Evolutionary conservation across 768 basidiomycete species (phyloP), one percentile per base, ranked within the genome.

Genomic region (Hygrophorus russula): DNA sequence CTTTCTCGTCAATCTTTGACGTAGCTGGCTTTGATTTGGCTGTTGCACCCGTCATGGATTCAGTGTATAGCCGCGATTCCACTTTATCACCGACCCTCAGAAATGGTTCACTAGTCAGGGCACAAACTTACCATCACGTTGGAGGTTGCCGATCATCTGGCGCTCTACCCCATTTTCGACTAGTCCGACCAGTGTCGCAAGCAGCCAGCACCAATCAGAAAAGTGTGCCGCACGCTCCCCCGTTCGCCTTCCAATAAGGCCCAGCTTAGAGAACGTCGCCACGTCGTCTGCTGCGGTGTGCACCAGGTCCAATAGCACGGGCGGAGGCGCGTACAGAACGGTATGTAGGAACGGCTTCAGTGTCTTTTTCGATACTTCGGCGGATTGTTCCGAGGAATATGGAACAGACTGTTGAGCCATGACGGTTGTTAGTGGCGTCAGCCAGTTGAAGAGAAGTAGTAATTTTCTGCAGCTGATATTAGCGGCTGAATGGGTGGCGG

Each of bases 151-250:
- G 24, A 86, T 80, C 50, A 90, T 73, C 49, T 76, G 70, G 52
- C 81, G 69, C 57, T 91, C 86, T 2, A 91, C 78, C 5, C 77
- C 76, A 57, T 90, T 87, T 64, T 90, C 86, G 5, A 90, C 86
- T 4, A 91, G 66, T 38, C 79, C 80, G 10, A 86, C 85, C 24
- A 90, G 65, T 0, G 85, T 91, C 12, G 80, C 68, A 20, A 83
- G 63, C 49, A 91, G 70, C 88, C 87, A 91, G 56, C 87, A 88
- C 82, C 83, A 89, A 58, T 90, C 78, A 1, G 87, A 77, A 54
- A 88, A 77, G 9, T 76, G 73, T 29, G 67, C 85, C 2, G 86
- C 88, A 29, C 78, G 73, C 39, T 74, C 70, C 13, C 88, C 88
- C 1, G 72, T 61, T 39, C 66, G 70, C 50, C 74, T 71, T 4